Conservation (phyloP, 495 filamentous ascomycete genomes). For the Melanomma pulvis-pyrius region DNA sequence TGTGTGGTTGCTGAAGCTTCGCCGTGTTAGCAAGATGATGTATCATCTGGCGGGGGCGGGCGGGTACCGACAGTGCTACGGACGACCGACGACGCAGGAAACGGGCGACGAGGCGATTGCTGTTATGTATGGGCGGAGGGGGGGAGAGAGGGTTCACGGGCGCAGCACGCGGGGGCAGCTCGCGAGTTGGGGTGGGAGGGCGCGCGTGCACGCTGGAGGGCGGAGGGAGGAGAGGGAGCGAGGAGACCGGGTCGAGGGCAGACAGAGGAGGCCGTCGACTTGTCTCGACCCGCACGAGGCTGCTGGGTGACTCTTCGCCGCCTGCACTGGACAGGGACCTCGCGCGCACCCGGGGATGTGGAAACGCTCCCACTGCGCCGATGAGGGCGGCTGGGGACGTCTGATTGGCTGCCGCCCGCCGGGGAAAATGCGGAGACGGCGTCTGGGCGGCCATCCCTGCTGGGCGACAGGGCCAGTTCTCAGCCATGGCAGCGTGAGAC, state of each 20-base stretch:
- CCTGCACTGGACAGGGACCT: conserved; percentile 2
- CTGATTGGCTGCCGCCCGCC: conserved; percentile 12
- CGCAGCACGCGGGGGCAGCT: not conserved
- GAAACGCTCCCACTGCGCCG: not conserved
- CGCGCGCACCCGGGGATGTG: conserved; percentile 13
- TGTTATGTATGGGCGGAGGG: conserved; percentile 7
- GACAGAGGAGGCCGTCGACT: conserved; percentile 26
- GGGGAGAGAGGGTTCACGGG: no score
- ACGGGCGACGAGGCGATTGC: not conserved
- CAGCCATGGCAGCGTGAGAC: conserved; percentile 5
- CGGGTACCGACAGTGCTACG: conserved; percentile 20
- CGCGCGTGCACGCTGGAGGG: not conserved
- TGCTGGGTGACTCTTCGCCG: conserved; percentile 31
- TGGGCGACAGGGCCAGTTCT: conserved; percentile 10
- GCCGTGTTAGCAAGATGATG: conserved; percentile 14
- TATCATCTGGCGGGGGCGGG: conserved; percentile 14
- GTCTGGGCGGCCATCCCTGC: conserved; percentile 11
- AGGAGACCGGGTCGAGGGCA: conserved; percentile 7
- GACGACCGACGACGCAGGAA: not conserved
- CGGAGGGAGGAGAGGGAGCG: not conserved
- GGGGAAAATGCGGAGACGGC: conserved; percentile 26
- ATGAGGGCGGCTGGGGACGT: not conserved
- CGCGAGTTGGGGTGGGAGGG: not conserved
- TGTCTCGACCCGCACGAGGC: not conserved
- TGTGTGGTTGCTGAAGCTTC: not conserved